Evolutionary conservation across 2,329 filamentous ascomycete species (phyloP), one percentile per base, ranked within the genome.

Genomic region (Ophiostoma triangulosporum): DNA sequence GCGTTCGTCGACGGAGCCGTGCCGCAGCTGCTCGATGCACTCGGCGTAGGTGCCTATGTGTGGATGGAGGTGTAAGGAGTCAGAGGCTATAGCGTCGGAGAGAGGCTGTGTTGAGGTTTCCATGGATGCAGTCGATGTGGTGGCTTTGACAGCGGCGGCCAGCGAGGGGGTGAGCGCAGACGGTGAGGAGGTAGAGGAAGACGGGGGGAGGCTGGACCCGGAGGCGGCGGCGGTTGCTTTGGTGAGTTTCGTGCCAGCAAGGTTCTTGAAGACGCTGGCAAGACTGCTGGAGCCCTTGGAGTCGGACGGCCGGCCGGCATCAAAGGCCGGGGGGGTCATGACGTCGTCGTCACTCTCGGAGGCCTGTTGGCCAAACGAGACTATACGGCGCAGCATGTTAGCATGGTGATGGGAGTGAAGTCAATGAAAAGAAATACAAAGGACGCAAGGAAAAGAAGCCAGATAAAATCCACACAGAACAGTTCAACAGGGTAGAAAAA

Each of bases 221-320:
- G n/a, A 20, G 20, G 27, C n/a, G 46, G 46, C 11, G 5, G 54
- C 26, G 3, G 57, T 45, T 3, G 75, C 73, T 60, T 76, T 81
- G 46, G 70, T 71, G 55, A 74, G 68, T 64, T 74, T 80, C 55
- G 71, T 72, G 4, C 73, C 73, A 49, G 80, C 75, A 60, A 84
- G 68, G 60, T 76, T 79, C 62, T 80, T 81, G 63, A 84, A 79
- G 57, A 84, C 79, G 60, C 77, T 76, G 61, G 77, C 78, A 61
- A 84, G 71, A 60, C 77, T 78, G 57, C 78, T 71, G 38, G 71
- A 65, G 62, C 68, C 73, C 67, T 72, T 76, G 54, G 75, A 69
- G 64, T 83, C 79, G 61, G 74, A 72, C 58, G 73, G 73, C 56
- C 73, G 70, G 59, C 69, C 64, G 62, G 73, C 74, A 70, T 82